phyloP scores from a whole-genome alignment of 1,284 basidiomycete species.

The Trichosporon sp. region DNA sequence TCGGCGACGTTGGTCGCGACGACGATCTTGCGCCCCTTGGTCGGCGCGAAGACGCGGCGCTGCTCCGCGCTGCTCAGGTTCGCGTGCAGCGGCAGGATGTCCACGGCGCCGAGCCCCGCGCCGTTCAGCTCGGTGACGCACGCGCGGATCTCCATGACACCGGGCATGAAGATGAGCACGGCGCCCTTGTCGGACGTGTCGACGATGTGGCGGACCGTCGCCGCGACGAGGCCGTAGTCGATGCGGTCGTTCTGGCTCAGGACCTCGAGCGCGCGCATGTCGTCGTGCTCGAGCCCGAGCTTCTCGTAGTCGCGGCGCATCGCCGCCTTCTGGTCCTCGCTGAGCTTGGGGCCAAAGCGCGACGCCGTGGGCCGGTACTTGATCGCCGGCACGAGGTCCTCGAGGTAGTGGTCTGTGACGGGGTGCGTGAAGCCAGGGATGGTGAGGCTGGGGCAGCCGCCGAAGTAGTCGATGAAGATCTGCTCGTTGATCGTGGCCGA shows the following conservation, averaged over 20 bases:
- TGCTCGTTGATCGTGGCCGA: conserved; percentile 79
- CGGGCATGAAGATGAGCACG: conserved; percentile 81
- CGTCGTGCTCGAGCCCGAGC: conserved; percentile 57
- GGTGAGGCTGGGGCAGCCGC: conserved; percentile 69
- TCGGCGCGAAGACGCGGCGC: conserved; percentile 71
- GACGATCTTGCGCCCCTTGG: conserved; percentile 74
- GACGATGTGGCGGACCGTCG: conserved; percentile 64
- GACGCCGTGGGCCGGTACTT: conserved; percentile 47
- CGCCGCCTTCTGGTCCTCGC: conserved; percentile 55
- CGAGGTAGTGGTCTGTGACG: conserved; percentile 72
- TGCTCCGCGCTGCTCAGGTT: conserved; percentile 84
- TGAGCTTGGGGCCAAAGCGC: conserved; percentile 51
- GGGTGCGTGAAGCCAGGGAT: conserved; percentile 82
- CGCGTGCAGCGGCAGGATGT: conserved; percentile 80
- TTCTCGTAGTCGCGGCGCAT: conserved; percentile 56
- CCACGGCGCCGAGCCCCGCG: conserved; percentile 51
- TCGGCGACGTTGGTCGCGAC: conserved; percentile 80
- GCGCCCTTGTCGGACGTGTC: conserved; percentile 56
- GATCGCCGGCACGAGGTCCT: conserved; percentile 66
- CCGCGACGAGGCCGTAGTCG: conserved; percentile 72
- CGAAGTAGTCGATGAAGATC: conserved; percentile 71
- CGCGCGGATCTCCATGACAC: conserved; percentile 79
- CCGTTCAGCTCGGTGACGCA: conserved; percentile 66
- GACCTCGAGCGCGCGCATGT: conserved; percentile 59
- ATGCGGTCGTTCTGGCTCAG: conserved; percentile 63